Conservation (phyloP, 2,329 filamentous ascomycete species). For the Penicillium sp. region DNA sequence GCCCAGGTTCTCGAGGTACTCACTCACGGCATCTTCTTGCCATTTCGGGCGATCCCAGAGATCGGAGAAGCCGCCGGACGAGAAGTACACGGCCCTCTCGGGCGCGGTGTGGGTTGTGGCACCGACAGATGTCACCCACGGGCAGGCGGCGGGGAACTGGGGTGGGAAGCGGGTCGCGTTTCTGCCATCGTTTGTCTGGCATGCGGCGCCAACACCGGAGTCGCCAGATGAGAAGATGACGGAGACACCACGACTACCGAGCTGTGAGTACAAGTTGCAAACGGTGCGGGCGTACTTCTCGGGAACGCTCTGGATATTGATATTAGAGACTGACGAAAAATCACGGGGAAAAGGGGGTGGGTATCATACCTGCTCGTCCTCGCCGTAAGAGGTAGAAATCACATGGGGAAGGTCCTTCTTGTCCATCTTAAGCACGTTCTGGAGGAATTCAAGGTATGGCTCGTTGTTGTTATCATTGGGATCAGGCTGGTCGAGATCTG, state of each 20-base stretch:
- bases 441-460: constrained; percentile 43
- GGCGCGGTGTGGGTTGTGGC: constrained; percentile 40
- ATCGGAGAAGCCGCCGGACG: constrained; percentile 45
- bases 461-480: constrained; percentile 48
- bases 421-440: constrained; percentile 33
- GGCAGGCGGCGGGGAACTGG: constrained; percentile 43
- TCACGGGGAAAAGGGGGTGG: not conserved
- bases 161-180: constrained; percentile 44
- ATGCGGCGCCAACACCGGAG: constrained; percentile 45
- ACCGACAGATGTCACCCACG: constrained; percentile 45
- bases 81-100: constrained; percentile 43
- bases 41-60: constrained; percentile 39
- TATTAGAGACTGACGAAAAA: not conserved
- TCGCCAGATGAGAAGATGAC: constrained; percentile 53
- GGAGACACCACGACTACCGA: constrained; percentile 52
- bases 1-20: constrained; percentile 35
- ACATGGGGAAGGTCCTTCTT: constrained; percentile 37
- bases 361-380: constrained; percentile 39
- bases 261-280: constrained; percentile 50
- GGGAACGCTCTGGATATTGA: constrained; percentile 31
- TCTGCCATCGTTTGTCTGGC: constrained; percentile 36
- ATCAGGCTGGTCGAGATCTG: constrained; percentile 50
- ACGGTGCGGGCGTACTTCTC: constrained; percentile 39
- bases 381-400: constrained; percentile 44
- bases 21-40: constrained; percentile 36